phyloP scores from a whole-genome alignment of 306 rosid genomes.

The Cicer cuneatum region DNA sequence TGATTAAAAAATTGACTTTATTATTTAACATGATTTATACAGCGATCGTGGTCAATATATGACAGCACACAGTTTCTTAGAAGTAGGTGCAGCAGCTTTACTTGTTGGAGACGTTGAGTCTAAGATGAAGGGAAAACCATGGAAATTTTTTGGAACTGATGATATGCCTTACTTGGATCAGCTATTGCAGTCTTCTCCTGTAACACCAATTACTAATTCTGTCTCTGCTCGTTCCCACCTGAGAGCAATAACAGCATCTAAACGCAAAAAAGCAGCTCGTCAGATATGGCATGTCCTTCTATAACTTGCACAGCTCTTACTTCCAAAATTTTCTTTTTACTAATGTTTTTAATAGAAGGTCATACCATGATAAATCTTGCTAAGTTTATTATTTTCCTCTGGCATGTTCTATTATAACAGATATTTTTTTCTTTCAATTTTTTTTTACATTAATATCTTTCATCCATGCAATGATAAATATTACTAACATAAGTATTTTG shows the following conservation, averaged over 20 bases:
- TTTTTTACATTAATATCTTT: not conserved
- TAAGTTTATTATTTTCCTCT: conserved; percentile 36
- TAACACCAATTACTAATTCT: conserved; percentile 80
- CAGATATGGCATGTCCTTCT: conserved; percentile 76
- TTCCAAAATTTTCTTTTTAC: not conserved
- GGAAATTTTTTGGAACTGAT: conserved; percentile 94
- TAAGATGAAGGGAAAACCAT: conserved; percentile 86
- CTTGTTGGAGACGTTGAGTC: conserved; percentile 88
- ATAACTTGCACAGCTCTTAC: conserved; percentile 15
- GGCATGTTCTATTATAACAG: conserved; percentile 54
- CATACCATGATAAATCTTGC: conserved; percentile 20
- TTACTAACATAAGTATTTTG: conserved; percentile 15
- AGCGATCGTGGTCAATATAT: conserved; percentile 78
- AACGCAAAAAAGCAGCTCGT: conserved; percentile 81
- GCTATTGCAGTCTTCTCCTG: conserved; percentile 86
- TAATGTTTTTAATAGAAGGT: not conserved
- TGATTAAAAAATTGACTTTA: conserved; percentile 41
- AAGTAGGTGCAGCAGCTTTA: conserved; percentile 94
- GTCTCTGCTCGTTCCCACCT: conserved; percentile 81
- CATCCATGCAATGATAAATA: conserved; percentile 8
- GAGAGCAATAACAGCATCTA: conserved; percentile 95
- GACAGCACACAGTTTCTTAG: conserved; percentile 79
- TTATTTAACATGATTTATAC: conserved; percentile 47
- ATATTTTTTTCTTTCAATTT: conserved; percentile 13
- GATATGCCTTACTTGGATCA: conserved; percentile 98